Conservation (phyloP, 257 asterid species). For the Nicotiana attenuata region DNA sequence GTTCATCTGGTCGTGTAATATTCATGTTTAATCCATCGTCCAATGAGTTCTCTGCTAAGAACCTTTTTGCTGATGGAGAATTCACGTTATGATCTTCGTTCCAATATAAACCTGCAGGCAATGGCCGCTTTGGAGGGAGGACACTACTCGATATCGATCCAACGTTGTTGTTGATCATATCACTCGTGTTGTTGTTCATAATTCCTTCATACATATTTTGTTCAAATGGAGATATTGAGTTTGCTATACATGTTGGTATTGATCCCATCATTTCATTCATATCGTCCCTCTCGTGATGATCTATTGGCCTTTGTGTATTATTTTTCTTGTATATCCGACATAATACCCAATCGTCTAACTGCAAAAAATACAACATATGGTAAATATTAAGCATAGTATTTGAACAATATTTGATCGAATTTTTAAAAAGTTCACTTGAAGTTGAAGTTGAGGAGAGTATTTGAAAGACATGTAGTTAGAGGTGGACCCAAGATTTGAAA, state of each 20-base stretch:
- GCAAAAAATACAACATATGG: background rate
- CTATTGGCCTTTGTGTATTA: background rate
- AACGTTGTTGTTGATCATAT: background rate
- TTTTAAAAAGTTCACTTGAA: no score
- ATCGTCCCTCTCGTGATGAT: background rate
- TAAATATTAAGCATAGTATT: no score
- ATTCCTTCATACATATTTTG: background rate
- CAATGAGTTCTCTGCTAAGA: background rate
- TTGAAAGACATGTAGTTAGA: no score
- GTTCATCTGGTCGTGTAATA: background rate
- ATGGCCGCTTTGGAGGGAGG: background rate
- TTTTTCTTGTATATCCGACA: constrained; percentile 13
- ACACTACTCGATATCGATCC: background rate
- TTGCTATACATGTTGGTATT: background rate
- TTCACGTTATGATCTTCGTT: background rate
- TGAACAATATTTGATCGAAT: no score
- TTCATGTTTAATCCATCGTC: background rate
- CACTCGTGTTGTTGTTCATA: background rate
- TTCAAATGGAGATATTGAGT: background rate
- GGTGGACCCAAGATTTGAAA: no score
- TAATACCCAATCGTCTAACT: constrained; percentile 16
- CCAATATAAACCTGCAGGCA: background rate
- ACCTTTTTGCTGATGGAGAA: background rate
- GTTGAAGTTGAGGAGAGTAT: no score
- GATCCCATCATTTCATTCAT: background rate